phyloP scores from a whole-genome alignment of 225 moss, liverwort and hornwort genomes.

The Thuidium tamariscinum region DNA sequence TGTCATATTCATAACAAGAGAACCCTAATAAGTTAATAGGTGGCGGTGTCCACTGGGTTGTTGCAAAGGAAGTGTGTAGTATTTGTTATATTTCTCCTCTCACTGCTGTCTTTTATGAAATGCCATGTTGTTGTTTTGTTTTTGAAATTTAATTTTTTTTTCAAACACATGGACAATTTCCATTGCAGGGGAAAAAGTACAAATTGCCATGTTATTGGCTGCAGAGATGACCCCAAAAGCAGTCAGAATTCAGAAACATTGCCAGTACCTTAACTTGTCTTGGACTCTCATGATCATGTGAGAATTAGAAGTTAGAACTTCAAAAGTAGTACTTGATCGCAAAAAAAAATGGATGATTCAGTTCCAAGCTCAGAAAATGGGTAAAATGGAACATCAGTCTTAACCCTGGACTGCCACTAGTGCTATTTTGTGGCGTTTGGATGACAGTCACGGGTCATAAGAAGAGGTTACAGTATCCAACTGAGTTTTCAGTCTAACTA shows the following conservation, averaged over 20 bases:
- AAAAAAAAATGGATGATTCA: neutral
- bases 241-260: too few relatives aligned
- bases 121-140: neutral
- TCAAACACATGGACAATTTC: too few relatives aligned
- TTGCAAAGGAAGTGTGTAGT: neutral
- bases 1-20: neutral
- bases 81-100: neutral
- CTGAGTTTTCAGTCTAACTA: too few relatives aligned
- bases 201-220: neutral
- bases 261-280: neutral
- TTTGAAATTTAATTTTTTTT: too few relatives aligned
- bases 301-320: neutral
- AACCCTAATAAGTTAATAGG: neutral
- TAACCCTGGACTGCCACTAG: too few relatives aligned
- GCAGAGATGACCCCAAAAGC: neutral
- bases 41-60: neutral
- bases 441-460: too few relatives aligned
- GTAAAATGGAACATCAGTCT: neutral
- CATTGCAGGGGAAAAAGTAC: too few relatives aligned
- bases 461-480: too few relatives aligned
- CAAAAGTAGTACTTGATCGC: fast-evolving
- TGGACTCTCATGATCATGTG: neutral
- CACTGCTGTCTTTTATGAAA: neutral
- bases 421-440: too few relatives aligned
- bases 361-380: neutral